Base-by-base conservation (phyloP, 176 grass and related monocot species). In the Pontederia crassipes region DNA sequence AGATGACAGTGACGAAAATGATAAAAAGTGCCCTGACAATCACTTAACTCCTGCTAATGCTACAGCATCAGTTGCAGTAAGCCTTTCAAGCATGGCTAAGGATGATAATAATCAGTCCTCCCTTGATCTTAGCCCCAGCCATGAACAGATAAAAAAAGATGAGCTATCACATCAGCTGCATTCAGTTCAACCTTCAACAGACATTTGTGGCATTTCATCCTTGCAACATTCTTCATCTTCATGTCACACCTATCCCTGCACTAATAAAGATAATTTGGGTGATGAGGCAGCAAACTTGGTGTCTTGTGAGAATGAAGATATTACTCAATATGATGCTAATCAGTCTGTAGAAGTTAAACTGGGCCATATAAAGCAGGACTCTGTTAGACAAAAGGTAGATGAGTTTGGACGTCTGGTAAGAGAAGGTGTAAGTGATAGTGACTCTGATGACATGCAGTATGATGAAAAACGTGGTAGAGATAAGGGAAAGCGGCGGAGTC, bases 1-100 rank as follows among this genome's bases (percentile, higher is more conserved):
- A 4, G 81, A 92, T 81, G 82, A 80, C 16, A 80, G 74, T 52
- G 87, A 57, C 64, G 74, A 90, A 49, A 75, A 74, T 3, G 16
- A 64, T 47, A 60, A 48, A 29, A 51, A 9, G 55, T 52, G 73
- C 1, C 16, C 48, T 74, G 59, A 67, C 61, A 40, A 47, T 76
- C 59, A 61, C 78, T 46, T 73, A 18, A 59, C 55, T 69, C 76
- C 58, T 45, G 54, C 54, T 45, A 47, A 18, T 52, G 57, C 12
- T 48, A 78, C 58, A 26, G 11, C 28, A 53, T 72, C 49, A 35
- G 47, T 48, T 72, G 4, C 48, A 62, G 18, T n/a, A 59, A 8
- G 12, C 48, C 24, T 17, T 10, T 52, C 27, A 49, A 51, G 2
- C n/a, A 46, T 53, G 8, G 32, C 45, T 55, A 65, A 62, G 74